These are phyloP conservation scores for Labyrinthula sp. DNA, from an alignment of 352 stramenopile genomes.

Conservation along the genomic window DNA sequence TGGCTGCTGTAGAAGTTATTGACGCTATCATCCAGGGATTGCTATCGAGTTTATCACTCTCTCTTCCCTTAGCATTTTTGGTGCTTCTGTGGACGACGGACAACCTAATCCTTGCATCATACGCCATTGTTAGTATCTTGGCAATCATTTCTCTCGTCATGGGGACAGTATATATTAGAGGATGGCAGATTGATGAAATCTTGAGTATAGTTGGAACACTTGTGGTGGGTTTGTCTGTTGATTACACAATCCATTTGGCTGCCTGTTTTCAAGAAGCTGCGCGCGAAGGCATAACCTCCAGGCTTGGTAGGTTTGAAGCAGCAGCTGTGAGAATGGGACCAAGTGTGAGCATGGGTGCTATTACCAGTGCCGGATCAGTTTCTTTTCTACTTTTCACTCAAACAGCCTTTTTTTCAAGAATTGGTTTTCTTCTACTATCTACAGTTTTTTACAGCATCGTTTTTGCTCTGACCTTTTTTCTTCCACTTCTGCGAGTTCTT, in stretches of 20 bases:
- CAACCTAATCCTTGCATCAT: conserved; percentile 32
- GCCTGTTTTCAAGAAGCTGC: conserved; percentile 32
- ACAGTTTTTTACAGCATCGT: too few species aligned
- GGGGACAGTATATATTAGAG: conserved; percentile 28
- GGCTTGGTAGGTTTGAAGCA: conserved; percentile 29
- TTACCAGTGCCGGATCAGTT: conserved; percentile 33
- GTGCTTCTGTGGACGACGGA: conserved; percentile 31
- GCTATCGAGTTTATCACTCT: conserved; percentile 32
- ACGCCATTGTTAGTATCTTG: conserved; percentile 32
- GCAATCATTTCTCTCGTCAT: conserved; percentile 33
- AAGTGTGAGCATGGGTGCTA: conserved; percentile 33
- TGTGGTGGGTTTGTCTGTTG: conserved; percentile 35
- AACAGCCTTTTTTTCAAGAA: conserved; percentile 36
- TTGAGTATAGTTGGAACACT: conserved; percentile 34
- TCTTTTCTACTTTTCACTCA: conserved; percentile 31
- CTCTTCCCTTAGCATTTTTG: conserved; percentile 32
- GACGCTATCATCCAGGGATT: conserved; percentile 31
- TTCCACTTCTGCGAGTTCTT: too few species aligned
- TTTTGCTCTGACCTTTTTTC: too few species aligned
- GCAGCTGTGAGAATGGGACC: conserved; percentile 29
- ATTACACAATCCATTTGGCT: conserved; percentile 35
- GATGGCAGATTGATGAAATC: conserved; percentile 32
- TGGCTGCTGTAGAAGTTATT: conserved; percentile 30
- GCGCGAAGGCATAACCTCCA: conserved; percentile 5
- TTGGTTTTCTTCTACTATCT: too few species aligned